Conservation (phyloP, 208 protist genomes). For the Crithidia brevicula region DNA sequence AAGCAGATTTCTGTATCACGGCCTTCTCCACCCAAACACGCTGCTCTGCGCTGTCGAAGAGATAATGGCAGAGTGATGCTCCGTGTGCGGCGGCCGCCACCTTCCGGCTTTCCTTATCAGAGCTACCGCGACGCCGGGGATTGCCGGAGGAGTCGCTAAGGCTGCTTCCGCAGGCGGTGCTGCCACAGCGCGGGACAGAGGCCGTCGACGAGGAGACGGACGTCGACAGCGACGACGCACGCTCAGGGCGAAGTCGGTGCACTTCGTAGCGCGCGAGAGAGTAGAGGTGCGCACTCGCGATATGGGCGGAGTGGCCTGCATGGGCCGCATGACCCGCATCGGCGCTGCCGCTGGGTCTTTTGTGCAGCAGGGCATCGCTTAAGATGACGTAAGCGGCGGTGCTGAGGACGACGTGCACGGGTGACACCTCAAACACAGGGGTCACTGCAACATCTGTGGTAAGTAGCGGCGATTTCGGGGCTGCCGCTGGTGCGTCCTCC, state of each 20-base stretch:
- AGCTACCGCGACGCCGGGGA: too few species aligned
- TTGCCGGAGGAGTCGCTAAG: neutral
- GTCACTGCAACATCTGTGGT: neutral
- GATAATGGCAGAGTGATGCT: neutral
- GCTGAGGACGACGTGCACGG: constrained; percentile 31
- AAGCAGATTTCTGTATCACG: neutral
- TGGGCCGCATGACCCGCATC: too few species aligned
- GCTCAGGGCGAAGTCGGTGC: neutral
- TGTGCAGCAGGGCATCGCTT: constrained; percentile 16
- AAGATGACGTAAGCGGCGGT: constrained; percentile 28
- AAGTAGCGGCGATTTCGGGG: neutral
- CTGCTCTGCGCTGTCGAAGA: constrained; percentile 17
- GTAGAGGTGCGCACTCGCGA: neutral
- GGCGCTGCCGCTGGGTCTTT: neutral
- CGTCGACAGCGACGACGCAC: neutral
- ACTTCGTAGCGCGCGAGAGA: neutral
- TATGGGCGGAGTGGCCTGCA: neutral
- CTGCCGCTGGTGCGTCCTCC: neutral
- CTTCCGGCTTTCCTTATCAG: too few species aligned
- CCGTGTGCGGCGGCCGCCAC: too few species aligned
- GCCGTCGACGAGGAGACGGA: neutral
- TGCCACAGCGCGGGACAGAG: too few species aligned
- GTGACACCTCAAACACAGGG: constrained; percentile 30
- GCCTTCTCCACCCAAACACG: constrained; percentile 20
- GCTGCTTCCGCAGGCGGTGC: neutral